Conservation (phyloP, 2,329 filamentous ascomycete genomes). For the Tolypocladium amazonense region DNA sequence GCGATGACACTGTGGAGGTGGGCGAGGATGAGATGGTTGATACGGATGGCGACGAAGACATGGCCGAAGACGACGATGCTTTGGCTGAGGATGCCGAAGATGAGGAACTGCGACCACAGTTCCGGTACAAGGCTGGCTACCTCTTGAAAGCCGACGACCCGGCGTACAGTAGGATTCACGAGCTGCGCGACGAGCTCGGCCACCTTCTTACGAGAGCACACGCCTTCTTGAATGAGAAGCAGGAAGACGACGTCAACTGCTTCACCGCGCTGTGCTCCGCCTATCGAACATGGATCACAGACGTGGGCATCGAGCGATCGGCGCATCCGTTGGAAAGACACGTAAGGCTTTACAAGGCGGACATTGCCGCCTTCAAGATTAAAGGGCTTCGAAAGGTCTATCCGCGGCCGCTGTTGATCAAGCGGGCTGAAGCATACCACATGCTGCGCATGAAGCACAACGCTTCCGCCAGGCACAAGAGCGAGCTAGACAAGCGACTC, state of each 20-base stretch:
- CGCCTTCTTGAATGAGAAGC: constrained; percentile 67
- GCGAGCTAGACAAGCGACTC: constrained; percentile 76
- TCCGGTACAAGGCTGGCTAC: constrained; percentile 83
- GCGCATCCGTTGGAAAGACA: constrained; percentile 88
- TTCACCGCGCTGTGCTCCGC: constrained; percentile 89
- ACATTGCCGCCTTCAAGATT: constrained; percentile 88
- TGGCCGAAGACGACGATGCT: constrained; percentile 36
- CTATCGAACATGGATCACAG: constrained; percentile 93
- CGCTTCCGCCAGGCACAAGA: constrained; percentile 75
- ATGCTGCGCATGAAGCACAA: constrained; percentile 92
- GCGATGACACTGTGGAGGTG: constrained; percentile 31
- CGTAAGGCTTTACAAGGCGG: constrained; percentile 70
- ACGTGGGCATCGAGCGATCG: constrained; percentile 91
- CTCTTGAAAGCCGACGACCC: constrained; percentile 45
- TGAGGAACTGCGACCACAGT: constrained; percentile 74
- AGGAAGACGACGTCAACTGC: constrained; percentile 91
- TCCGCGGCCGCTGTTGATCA: constrained; percentile 81
- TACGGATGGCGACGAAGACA: constrained; percentile 42
- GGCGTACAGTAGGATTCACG: constrained; percentile 68
- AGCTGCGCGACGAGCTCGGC: constrained; percentile 70
- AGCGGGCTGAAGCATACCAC: constrained; percentile 89
- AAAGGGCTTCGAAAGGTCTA: constrained; percentile 88
- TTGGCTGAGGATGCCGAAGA: constrained; percentile 61
- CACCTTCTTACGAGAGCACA: constrained; percentile 76
- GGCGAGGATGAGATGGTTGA: constrained; percentile 41